A percentile compares a stretch with the other conserved stretches of the same genome.
Conservation (phyloP, 2,329 filamentous ascomycete species). For the Ophiostoma populinum region DNA sequence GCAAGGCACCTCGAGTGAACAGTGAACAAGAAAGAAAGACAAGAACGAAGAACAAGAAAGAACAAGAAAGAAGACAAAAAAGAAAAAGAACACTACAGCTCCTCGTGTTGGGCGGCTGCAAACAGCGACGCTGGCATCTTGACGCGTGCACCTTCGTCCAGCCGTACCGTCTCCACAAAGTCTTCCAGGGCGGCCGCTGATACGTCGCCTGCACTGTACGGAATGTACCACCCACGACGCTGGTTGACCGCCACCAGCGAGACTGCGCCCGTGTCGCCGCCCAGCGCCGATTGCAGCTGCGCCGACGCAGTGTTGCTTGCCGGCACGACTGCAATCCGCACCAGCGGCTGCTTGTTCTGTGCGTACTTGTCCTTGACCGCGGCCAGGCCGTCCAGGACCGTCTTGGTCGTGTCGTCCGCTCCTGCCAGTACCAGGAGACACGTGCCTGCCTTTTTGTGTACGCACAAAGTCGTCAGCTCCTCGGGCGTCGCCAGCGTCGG, state of each 20-base stretch:
- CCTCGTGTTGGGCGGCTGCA: not conserved
- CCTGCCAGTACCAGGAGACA: constrained; percentile 59
- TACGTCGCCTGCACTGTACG: constrained; percentile 42
- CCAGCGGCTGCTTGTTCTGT: constrained; percentile 47
- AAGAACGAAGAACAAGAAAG: not conserved
- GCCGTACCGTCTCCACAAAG: constrained; percentile 82
- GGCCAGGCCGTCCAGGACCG: constrained; percentile 46
- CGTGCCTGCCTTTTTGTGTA: constrained; percentile 59
- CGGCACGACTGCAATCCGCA: constrained; percentile 69
- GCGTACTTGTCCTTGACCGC: constrained; percentile 63
- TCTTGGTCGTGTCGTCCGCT: constrained; percentile 23
- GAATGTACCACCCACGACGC: constrained; percentile 73
- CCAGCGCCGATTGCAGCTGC: constrained; percentile 40
- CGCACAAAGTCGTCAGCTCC: constrained; percentile 52
- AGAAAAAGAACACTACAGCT: not conserved
- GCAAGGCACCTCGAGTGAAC: too few species aligned
- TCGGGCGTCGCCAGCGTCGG: constrained; percentile 44
- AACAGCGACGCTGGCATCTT: constrained; percentile 36
- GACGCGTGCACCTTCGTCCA: constrained; percentile 73
- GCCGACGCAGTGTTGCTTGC: constrained; percentile 35
- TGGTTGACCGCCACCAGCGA: constrained; percentile 72
- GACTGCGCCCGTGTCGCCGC: constrained; percentile 24
- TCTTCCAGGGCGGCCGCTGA: constrained; percentile 48
- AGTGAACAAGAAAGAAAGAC: not conserved
- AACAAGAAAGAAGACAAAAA: not conserved